Percentiles rank a stretch among this genome's conserved stretches.
Conservation (phyloP, 2,329 filamentous ascomycete species). For the Gaeumannomyces tritici region DNA sequence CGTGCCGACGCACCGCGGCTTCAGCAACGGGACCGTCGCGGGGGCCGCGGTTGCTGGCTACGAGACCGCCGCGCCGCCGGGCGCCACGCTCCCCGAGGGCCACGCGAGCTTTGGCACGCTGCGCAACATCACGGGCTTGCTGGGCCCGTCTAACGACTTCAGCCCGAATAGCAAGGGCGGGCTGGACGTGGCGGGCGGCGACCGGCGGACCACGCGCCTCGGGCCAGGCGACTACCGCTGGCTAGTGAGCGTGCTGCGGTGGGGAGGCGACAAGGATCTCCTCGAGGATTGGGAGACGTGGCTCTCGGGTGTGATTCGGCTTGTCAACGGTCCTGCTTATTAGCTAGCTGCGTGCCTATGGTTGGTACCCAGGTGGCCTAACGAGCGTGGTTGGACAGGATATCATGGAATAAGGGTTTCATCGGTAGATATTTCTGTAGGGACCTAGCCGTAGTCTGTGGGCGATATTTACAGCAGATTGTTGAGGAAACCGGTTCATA, state of each 20-base stretch:
- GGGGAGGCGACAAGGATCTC: constrained; percentile 9
- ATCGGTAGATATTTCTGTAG: too few species aligned
- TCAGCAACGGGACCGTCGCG: constrained; percentile 5
- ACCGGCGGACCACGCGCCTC: constrained; percentile 6
- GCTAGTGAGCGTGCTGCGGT: constrained; percentile 9
- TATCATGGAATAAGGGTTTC: too few species aligned
- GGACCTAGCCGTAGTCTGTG: too few species aligned
- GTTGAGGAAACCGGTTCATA: too few species aligned
- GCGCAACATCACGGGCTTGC: constrained; percentile 6
- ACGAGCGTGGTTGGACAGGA: too few species aligned
- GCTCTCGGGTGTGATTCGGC: constrained; percentile 25
- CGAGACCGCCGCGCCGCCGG: neutral
- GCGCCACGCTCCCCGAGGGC: neutral
- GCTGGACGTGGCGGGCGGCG: constrained; percentile 5
- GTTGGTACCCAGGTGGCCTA: too few species aligned
- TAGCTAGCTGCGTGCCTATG: neutral
- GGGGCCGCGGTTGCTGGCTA: neutral
- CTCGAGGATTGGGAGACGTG: constrained; percentile 16
- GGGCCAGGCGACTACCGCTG: constrained; percentile 11
- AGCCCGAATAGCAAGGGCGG: constrained; percentile 8
- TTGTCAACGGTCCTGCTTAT: constrained; percentile 3
- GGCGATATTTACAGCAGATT: too few species aligned
- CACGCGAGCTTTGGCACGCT: constrained; percentile 6
- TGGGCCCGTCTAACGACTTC: constrained; percentile 7
- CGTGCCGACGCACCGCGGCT: constrained; percentile 10